Percentiles rank a stretch among this genome's conserved stretches.
Conservation (phyloP, 345 rosid genomes). For the Aurinia saxatilis region DNA sequence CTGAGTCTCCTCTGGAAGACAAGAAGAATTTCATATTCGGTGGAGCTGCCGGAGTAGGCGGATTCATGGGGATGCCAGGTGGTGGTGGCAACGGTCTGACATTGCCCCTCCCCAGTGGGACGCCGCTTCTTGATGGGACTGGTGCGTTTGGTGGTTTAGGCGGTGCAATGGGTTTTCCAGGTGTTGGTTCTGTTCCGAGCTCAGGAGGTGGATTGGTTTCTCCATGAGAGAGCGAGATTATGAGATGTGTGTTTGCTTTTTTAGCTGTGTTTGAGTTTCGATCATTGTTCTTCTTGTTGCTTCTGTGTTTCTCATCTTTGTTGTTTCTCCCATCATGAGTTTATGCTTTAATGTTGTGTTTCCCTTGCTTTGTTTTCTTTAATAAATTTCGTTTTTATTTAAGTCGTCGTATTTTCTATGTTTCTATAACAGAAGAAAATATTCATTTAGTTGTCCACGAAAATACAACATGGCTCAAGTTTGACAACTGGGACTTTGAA, state of each 20-base stretch:
- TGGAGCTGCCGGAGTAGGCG: slow-evolving; percentile 27
- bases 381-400: background rate
- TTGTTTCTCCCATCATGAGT: background rate
- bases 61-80: slow-evolving; percentile 28
- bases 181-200: slow-evolving; percentile 23
- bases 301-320: background rate
- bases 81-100: slow-evolving; percentile 19
- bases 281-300: background rate
- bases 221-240: slow-evolving; percentile 6
- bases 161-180: slow-evolving; percentile 21
- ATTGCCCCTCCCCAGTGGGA: slow-evolving; percentile 17
- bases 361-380: background rate
- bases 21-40: slow-evolving; percentile 25
- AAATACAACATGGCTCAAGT: too few relatives aligned
- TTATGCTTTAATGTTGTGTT: background rate
- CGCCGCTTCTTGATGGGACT: slow-evolving; percentile 22
- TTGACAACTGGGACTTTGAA: too few relatives aligned
- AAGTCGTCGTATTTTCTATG: background rate
- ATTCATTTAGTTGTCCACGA: too few relatives aligned
- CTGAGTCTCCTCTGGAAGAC: slow-evolving; percentile 18
- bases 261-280: background rate
- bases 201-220: slow-evolving; percentile 10
- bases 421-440: too few relatives aligned
- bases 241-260: background rate
- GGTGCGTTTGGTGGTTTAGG: slow-evolving; percentile 27